Percentiles rank a stretch among this genome's conserved stretches.
phyloP scores from a whole-genome alignment of 208 protist genomes.

The Trypanosoma conorhini region DNA sequence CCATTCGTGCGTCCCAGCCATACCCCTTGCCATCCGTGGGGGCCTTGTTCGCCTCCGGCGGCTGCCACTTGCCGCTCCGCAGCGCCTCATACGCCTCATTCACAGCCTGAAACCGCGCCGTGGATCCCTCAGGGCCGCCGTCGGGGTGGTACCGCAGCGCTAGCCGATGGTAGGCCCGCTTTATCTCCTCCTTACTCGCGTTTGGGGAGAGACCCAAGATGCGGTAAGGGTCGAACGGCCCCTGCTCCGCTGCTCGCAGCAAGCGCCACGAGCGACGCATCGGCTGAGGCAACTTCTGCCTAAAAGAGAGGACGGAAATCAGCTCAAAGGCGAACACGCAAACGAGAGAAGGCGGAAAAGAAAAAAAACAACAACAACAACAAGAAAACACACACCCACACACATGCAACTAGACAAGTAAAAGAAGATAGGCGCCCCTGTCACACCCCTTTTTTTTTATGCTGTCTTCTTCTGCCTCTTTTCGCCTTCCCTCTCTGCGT shows the following conservation, averaged over 20 bases:
- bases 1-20: slow-evolving; percentile 33
- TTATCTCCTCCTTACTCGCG: slow-evolving; percentile 71
- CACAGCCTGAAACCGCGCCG: slow-evolving; percentile 70
- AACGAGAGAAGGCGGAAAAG: not conserved
- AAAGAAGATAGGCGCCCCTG: not conserved
- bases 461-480: not conserved
- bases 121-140: slow-evolving; percentile 68
- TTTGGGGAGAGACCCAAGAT: slow-evolving; percentile 64
- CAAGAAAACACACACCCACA: not conserved
- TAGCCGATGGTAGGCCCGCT: slow-evolving; percentile 65
- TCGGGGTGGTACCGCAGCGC: slow-evolving; percentile 81
- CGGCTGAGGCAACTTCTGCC: slow-evolving; percentile 20
- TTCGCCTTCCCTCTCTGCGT: not conserved
- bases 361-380: not conserved
- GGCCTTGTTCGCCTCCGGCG: not conserved
- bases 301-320: slow-evolving; percentile 13
- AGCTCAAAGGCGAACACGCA: slow-evolving; percentile 2
- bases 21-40: slow-evolving; percentile 11
- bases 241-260: slow-evolving; percentile 39
- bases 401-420: not conserved
- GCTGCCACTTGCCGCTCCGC: slow-evolving; percentile 58
- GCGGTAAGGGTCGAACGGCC: slow-evolving; percentile 84
- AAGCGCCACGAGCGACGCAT: slow-evolving; percentile 31
- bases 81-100: slow-evolving; percentile 82
- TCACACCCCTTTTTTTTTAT: not conserved